Evolutionary conservation across 805 yeast genomes (phyloP).

Genomic region (Teunomyces stri): DNA sequence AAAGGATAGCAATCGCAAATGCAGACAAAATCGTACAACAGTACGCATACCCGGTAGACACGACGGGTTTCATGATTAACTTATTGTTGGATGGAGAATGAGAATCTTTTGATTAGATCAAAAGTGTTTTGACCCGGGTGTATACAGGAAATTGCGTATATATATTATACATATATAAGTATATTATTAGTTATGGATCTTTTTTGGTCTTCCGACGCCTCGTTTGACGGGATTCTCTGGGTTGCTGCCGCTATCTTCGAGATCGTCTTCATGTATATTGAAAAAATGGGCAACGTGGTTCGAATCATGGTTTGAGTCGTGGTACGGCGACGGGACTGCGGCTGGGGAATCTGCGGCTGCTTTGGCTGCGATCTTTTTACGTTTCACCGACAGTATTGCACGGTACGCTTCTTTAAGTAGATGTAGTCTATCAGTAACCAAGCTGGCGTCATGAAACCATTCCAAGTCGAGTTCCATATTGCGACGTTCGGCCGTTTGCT

Average conservation of each 20-base stretch:
- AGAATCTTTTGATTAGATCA: not conserved
- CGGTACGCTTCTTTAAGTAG: constrained; percentile 28
- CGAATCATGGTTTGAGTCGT: not conserved
- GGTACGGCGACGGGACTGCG: not conserved
- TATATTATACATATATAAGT: no score
- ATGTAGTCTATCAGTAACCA: constrained; percentile 25
- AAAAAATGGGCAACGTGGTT: not conserved
- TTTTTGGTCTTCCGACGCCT: not conserved
- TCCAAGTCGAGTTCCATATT: constrained; percentile 7
- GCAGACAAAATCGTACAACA: constrained; percentile 91
- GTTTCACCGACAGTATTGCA: constrained; percentile 22
- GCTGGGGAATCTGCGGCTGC: not conserved
- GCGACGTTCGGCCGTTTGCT: not conserved
- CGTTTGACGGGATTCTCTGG: constrained; percentile 5
- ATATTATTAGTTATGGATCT: not conserved
- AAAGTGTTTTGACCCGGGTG: not conserved
- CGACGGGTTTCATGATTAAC: constrained; percentile 40
- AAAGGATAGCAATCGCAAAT: constrained; percentile 83
- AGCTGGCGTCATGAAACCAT: constrained; percentile 24
- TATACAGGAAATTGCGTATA: not conserved
- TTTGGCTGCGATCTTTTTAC: constrained; percentile 10
- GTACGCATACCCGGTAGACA: constrained; percentile 80
- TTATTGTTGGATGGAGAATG: not conserved
- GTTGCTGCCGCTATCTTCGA: constrained; percentile 14
- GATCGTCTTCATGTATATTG: constrained; percentile 12